phyloP scores from a whole-genome alignment of 768 basidiomycete genomes.

The Serendipita indica region DNA sequence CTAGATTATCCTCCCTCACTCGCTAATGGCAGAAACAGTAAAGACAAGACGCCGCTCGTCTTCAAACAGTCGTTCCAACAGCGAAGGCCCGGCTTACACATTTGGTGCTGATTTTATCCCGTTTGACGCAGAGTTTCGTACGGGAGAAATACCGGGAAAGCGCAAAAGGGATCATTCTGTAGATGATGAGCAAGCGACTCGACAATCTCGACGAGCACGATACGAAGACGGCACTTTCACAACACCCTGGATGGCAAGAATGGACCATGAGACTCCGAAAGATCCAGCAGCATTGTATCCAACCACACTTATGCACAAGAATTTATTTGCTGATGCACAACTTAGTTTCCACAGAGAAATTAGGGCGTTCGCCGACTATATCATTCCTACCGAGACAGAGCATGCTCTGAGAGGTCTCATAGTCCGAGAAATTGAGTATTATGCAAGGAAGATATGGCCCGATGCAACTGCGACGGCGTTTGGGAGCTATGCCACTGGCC shows the following conservation, averaged over 20 bases:
- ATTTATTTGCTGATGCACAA: neutral
- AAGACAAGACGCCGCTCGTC: neutral
- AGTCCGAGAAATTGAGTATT: slow-evolving; percentile 51
- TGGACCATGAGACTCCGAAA: neutral
- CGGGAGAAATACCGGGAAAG: neutral
- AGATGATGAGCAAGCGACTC: neutral
- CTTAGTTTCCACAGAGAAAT: slow-evolving; percentile 76
- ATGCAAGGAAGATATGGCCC: slow-evolving; percentile 49
- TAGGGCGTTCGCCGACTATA: slow-evolving; percentile 68
- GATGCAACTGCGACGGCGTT: slow-evolving; percentile 77
- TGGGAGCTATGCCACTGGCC: slow-evolving; percentile 83
- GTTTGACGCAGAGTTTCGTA: neutral
- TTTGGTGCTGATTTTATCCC: slow-evolving; percentile 3
- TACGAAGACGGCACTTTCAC: slow-evolving; percentile 7
- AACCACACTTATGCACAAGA: neutral
- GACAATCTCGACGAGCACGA: neutral
- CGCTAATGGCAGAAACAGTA: neutral
- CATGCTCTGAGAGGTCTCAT: slow-evolving; percentile 69
- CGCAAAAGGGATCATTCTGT: neutral
- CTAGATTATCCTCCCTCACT: neutral
- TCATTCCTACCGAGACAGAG: slow-evolving; percentile 73
- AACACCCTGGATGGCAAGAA: slow-evolving; percentile 3
- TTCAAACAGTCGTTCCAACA: neutral
- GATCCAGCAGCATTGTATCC: neutral
- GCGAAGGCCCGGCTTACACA: neutral